Evolutionary conservation across 768 basidiomycete species (phyloP), one percentile per base, ranked within the genome.

Genomic region (Candolleomyces efflorescens): DNA sequence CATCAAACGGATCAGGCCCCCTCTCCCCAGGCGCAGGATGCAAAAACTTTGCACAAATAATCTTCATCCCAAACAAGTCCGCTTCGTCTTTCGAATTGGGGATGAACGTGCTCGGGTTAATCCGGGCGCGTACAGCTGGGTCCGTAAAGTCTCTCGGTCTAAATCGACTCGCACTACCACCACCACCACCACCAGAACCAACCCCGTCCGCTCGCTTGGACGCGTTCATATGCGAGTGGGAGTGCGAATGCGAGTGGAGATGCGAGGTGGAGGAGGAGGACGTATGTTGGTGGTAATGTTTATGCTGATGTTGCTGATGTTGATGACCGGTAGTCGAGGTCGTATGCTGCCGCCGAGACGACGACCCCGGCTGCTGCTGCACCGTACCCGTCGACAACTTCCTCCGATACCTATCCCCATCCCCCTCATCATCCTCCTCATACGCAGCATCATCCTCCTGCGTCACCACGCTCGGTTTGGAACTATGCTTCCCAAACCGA

Each of bases 31-130:
- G 11, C 38, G 59, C 50, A n/a, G 56, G 49, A 9, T 47, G 62
- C 44, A 50, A 39, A 61, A 79, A 80, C 62, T 74, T 77, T 54
- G 78, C 69, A 59, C 77, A 80, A 26, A 80, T 67, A 36, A 79
- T 73, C 59, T 59, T 63, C 62, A 73, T 65, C n/a, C 67, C 71
- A 0, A 56, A 58, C 3, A 57, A 41, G 7, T 69, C 67, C 2
- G 69, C 69, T 41, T 70, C 69, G 36, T 72, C 69, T 27, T 62
- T 62, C 12, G 65, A 62, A 9, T 27, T 23, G 2, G 69, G 69
- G 50, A 72, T 64, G 47, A 65, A 69, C 11, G 63, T 66, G 7
- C 58, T 27, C 13, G 27, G 41, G 45, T 59, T 41, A 20, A 49
- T 15, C 1, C 37, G 15, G 24, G 10, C 9, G 32, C 52, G 58